Evolutionary conservation across 495 filamentous ascomycete genomes (phyloP), one percentile per base, ranked within the genome.

Genomic region (Annulohypoxylon bovei): DNA sequence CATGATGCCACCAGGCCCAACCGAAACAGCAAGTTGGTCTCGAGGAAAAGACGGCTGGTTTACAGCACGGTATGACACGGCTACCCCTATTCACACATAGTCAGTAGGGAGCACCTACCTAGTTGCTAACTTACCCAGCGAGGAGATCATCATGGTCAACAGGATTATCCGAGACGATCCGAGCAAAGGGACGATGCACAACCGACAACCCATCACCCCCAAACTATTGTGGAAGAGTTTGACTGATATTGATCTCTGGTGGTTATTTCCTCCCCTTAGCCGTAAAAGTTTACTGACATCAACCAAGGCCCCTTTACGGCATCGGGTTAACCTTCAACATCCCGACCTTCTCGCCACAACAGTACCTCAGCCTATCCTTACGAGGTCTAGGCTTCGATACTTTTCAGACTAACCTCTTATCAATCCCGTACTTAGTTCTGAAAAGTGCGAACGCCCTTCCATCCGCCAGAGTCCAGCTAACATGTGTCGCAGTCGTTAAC

Each of bases 241-340:
- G 2, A 86, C 80, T 14, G 92, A 93, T 76, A 91, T 88, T 56
- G 89, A 94, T 62, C 83, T 94, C 71, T 94, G 92, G 90, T 82
- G 57, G 62, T 56, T 18, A 11, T 44, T 2, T 0, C 22, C 18
- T 32, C n/a, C 39, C 6, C 8, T 52, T 20, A 25, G 50, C 28
- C 9, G 23, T 6, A 8, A 12, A 7, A 18, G 20, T 1, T 11
- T 22, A 20, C 62, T 73, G 33, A 73, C 23, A 25, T 35, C 14
- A 44, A 55, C 25, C 16, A 33, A 82, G 80, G 86, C 88, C 89
- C 1, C 84, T 93, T 27, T 94, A 93, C 68, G 69, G 88, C 7
- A 73, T 93, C 5, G 91, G 91, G 5, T 61, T 93, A 1, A 80
- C 79, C 0, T 91, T 87, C 79, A 81, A 87, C 65, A 88, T 91